Percentiles rank a stretch among this genome's conserved stretches.
Evolutionary conservation across 352 stramenopile genomes (phyloP).

Genomic region (Sclerospora graminicola): DNA sequence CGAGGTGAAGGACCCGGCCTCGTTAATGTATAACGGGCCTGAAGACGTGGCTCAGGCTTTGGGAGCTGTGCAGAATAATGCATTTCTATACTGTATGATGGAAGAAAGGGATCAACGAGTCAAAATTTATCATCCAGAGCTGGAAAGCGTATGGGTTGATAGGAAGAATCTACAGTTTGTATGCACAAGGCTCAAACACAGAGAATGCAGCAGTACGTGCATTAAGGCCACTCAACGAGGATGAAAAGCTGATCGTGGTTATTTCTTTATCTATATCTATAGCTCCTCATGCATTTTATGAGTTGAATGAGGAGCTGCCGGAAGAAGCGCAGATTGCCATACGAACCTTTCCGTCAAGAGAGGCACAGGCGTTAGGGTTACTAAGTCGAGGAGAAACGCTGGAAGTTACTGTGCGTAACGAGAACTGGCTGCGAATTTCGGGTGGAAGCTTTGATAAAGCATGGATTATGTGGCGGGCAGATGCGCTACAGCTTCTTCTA

Average conservation of each 20-base stretch:
- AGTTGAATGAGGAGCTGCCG: slow-evolving; percentile 41
- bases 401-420: slow-evolving; percentile 34
- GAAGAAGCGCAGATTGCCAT: slow-evolving; percentile 58
- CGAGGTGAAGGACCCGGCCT: slow-evolving; percentile 20
- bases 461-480: slow-evolving; percentile 69
- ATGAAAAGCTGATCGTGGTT: slow-evolving; percentile 4
- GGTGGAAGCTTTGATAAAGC: slow-evolving; percentile 14
- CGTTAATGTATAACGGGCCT: slow-evolving; percentile 31
- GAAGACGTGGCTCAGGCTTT: slow-evolving; percentile 16
- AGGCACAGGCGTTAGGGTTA: slow-evolving; percentile 42
- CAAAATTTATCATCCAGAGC: slow-evolving; percentile 34
- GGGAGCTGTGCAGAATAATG: slow-evolving; percentile 19
- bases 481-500: slow-evolving; percentile 33
- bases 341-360: slow-evolving; percentile 45
- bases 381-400: slow-evolving; percentile 45
- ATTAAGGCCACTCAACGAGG: not conserved
- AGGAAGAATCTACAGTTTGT: slow-evolving; percentile 30
- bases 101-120: slow-evolving; percentile 18
- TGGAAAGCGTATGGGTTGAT: slow-evolving; percentile 47
- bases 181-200: slow-evolving; percentile 33
- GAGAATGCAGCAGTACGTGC: slow-evolving; percentile 35
- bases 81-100: slow-evolving; percentile 39
- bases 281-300: slow-evolving; percentile 44
- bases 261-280: slow-evolving; percentile 3
- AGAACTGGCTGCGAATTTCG: slow-evolving; percentile 44